phyloP scores from a whole-genome alignment of 225 moss, liverwort and hornwort species.

The Lunularia cruciata region DNA sequence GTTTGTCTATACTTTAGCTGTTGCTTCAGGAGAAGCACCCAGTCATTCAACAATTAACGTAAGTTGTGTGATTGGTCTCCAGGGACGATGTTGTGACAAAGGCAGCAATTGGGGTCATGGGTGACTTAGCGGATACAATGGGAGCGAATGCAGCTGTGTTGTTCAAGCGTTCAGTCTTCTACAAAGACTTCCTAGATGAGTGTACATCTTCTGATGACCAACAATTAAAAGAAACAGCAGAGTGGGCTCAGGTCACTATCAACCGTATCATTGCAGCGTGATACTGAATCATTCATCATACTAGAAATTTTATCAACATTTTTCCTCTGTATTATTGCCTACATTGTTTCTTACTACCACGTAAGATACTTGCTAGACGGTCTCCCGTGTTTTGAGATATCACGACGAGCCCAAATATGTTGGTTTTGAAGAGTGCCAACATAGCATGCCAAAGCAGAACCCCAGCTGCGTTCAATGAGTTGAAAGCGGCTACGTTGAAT shows the following conservation, averaged over 20 bases:
- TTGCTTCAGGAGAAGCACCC: too few relatives aligned
- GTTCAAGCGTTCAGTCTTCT: constrained; percentile 45
- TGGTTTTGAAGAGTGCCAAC: constrained; percentile 50
- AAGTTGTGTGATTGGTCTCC: constrained; percentile 3
- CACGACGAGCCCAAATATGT: constrained; percentile 44
- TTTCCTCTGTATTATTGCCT: constrained; percentile 54
- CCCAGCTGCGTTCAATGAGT: constrained; percentile 45
- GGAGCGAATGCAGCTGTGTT: constrained; percentile 40
- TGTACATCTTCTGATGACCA: constrained; percentile 58
- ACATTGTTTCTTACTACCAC: constrained; percentile 53
- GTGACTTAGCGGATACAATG: constrained; percentile 53
- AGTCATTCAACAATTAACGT: too few relatives aligned
- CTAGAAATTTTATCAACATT: constrained; percentile 42
- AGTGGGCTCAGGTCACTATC: constrained; percentile 54
- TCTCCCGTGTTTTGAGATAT: constrained; percentile 48
- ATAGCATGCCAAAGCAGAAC: constrained; percentile 34
- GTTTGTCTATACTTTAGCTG: too few relatives aligned
- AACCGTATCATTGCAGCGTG: constrained; percentile 48
- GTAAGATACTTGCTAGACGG: constrained; percentile 47
- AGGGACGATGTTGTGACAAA: constrained; percentile 57
- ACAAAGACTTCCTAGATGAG: constrained; percentile 56
- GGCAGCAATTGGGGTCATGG: constrained; percentile 54
- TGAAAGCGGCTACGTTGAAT: constrained; percentile 52
- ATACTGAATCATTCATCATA: constrained; percentile 31
- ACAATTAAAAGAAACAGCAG: constrained; percentile 56